Conservation (phyloP, 1,139 yeast species). For the Lipomyces yarrowii region DNA sequence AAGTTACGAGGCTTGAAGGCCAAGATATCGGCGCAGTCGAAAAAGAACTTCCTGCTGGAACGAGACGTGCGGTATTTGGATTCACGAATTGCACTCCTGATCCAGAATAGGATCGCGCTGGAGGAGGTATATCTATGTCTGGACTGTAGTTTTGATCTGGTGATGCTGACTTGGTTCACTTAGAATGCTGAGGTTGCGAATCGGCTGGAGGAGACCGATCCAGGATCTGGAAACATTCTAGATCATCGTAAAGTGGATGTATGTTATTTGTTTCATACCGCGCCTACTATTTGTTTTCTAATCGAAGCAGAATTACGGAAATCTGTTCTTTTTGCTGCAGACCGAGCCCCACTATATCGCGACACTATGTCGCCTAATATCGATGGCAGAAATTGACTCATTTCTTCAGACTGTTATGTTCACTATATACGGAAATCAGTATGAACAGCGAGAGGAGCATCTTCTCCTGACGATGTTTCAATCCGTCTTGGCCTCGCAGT, state of each 20-base stretch:
- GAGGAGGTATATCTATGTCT: constrained; percentile 38
- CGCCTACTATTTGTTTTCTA: background rate
- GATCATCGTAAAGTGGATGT: constrained; percentile 32
- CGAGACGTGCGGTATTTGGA: constrained; percentile 48
- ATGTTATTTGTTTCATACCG: background rate
- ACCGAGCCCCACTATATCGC: constrained; percentile 48
- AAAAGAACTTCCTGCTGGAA: constrained; percentile 46
- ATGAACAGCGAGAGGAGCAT: constrained; percentile 49
- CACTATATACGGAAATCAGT: constrained; percentile 50
- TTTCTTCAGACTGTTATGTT: constrained; percentile 50
- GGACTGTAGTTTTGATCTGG: background rate
- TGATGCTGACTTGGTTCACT: constrained; percentile 6
- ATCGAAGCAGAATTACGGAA: constrained; percentile 41
- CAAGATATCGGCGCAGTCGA: constrained; percentile 45
- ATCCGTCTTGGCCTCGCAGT: constrained; percentile 46
- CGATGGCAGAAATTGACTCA: constrained; percentile 47
- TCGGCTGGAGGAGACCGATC: constrained; percentile 16
- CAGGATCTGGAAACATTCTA: constrained; percentile 32
- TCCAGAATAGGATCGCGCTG: constrained; percentile 47
- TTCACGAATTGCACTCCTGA: constrained; percentile 47
- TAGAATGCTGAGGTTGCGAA: constrained; percentile 14
- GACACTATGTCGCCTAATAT: constrained; percentile 43
- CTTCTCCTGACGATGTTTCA: constrained; percentile 47
- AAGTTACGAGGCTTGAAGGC: constrained; percentile 44
- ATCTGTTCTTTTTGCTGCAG: constrained; percentile 46